A percentile compares a stretch with the other conserved stretches of the same genome.
Conservation (phyloP, 1,284 basidiomycete genomes). For the Paramarasmius palmivorus region DNA sequence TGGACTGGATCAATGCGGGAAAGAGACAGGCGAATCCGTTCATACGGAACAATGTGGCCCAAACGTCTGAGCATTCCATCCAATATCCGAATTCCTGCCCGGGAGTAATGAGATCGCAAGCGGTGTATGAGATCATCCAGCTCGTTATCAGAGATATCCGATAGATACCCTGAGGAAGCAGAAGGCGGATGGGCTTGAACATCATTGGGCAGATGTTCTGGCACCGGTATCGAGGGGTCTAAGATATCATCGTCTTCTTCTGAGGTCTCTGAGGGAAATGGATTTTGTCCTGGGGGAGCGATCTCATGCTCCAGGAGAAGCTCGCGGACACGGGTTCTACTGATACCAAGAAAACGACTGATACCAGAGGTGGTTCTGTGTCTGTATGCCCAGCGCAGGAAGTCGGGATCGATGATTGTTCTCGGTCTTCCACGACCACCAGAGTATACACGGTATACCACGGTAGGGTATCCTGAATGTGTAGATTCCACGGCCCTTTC, state of each 20-base stretch:
- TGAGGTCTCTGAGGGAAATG: constrained; percentile 4
- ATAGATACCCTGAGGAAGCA: constrained; percentile 1
- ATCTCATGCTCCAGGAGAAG: constrained; percentile 25
- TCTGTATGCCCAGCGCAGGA: constrained; percentile 25
- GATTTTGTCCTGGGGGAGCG: constrained; percentile 14
- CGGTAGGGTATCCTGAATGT: constrained; percentile 17
- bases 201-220: background rate
- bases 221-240: background rate
- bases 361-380: constrained; percentile 21
- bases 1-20: constrained; percentile 24
- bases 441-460: constrained; percentile 15
- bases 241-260: constrained; percentile 11
- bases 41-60: constrained; percentile 20
- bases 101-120: constrained; percentile 10
- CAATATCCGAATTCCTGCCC: constrained; percentile 25
- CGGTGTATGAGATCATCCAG: constrained; percentile 11
- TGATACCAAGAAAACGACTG: constrained; percentile 21
- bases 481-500: constrained; percentile 18
- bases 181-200: background rate
- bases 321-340: constrained; percentile 18
- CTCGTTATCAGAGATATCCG: constrained; percentile 4
- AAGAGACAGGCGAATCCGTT: constrained; percentile 20
- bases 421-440: constrained; percentile 22
- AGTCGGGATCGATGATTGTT: constrained; percentile 24
- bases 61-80: constrained; percentile 24